Evolutionary conservation across 148 eudicot species (phyloP), one percentile per base, ranked within the genome.

Genomic region (Polygonum maritimum): DNA sequence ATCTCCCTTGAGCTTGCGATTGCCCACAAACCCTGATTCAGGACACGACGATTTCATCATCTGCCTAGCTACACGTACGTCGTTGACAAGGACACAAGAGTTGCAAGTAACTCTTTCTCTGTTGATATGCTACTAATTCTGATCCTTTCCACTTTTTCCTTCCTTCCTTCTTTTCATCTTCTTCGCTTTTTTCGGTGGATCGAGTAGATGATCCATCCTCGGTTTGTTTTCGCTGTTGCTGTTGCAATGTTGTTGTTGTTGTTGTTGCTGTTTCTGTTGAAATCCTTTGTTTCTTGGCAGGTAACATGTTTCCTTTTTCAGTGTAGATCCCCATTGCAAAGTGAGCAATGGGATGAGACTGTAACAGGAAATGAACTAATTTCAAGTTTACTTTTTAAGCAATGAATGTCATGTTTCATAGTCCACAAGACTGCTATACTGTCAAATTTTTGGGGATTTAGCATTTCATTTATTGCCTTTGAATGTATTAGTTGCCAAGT

Each of bases 1-100:
- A 81, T 94, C 38, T 77, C 92, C 16, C 82, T 92, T 40, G 91
- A 92, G 75, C 91, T 94, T 72, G 93, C 98, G 12, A 80, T 86
- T 22, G 89, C 89, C 7, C 75, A 57, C 48, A 87, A 76, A 75
- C 33, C 81, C 57, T 52, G 38, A 33, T 39, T 18, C 69, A 70
- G 73, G 73, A 38, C 44, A 35, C 16, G 71, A 36, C 5, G 22
- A 10, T 21, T 19, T 33, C 35, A 60, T 60, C 63, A 60, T 60
- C 67, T 60, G 67, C 36, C 47, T 44, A 44, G 31, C 19, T 52
- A 6, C 58, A 60, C 49, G 31, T 26, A 26, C 31, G 31, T 44
- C 9, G 63, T 22, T 60, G 67, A 60, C 67, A 26, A 11, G 14
- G 35, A 22, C 8, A 19, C 12, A 22, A 58, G 33, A 62, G 16